phyloP scores from a whole-genome alignment of 345 rosid genomes.

The Lumnitzera littorea region DNA sequence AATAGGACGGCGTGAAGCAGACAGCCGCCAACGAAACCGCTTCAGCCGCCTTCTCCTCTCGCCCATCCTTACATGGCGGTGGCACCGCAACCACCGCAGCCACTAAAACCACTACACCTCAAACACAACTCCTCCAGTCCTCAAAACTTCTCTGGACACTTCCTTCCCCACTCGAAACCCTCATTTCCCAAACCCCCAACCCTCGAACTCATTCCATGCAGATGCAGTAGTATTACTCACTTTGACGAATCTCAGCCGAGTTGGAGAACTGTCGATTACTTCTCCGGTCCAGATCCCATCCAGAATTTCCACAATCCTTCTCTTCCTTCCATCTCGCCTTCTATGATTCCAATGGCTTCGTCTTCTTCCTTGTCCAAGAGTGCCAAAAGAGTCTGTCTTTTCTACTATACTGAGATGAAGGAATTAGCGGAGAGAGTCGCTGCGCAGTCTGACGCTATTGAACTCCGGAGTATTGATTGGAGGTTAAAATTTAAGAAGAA shows the following conservation, averaged over 20 bases:
- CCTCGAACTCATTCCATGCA: neutral
- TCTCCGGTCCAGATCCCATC: conserved; percentile 39
- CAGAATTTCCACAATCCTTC: conserved; percentile 23
- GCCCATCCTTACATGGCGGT: conserved; percentile 10
- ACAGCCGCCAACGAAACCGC: too few species aligned
- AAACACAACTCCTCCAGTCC: conserved; percentile 4
- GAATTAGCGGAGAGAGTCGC: conserved; percentile 81
- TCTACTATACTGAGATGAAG: conserved; percentile 65
- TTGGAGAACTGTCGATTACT: conserved; percentile 36
- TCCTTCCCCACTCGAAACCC: neutral
- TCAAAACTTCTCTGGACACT: neutral
- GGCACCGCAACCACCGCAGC: neutral
- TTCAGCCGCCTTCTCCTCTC: too few species aligned
- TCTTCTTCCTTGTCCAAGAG: conserved; percentile 41
- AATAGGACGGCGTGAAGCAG: neutral
- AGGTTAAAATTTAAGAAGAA: conserved; percentile 28
- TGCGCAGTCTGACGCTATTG: conserved; percentile 63
- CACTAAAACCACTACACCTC: neutral
- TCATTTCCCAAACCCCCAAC: neutral
- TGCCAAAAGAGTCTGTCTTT: conserved; percentile 62
- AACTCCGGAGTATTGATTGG: conserved; percentile 82
- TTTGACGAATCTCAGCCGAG: conserved; percentile 38
- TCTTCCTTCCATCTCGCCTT: conserved; percentile 21
- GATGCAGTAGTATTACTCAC: conserved; percentile 41
- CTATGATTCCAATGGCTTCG: conserved; percentile 35